Percentiles rank a stretch among this genome's conserved stretches.
These are phyloP conservation scores for Dovyalis caffra DNA, from an alignment of 345 rosid species.

Conservation along the genomic window DNA sequence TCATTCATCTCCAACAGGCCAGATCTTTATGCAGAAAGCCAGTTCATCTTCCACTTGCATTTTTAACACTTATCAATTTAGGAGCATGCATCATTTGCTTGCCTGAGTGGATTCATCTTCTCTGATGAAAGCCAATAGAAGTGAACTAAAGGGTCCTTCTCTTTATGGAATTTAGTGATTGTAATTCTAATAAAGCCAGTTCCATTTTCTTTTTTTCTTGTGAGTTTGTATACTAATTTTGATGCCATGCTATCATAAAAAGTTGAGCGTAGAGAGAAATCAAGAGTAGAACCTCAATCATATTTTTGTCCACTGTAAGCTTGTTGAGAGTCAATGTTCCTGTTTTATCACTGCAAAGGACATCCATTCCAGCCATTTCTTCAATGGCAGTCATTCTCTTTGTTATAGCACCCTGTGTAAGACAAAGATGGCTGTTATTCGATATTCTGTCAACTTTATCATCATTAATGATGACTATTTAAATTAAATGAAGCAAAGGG, in stretches of 20 bases:
- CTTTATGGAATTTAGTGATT: not conserved
- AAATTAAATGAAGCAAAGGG: not conserved
- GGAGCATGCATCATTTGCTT: too few species aligned
- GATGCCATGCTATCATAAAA: not conserved
- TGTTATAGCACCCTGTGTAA: constrained; percentile 39
- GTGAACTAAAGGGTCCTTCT: not conserved
- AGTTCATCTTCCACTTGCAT: too few species aligned
- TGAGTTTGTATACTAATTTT: not conserved
- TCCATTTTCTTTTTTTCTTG: too few species aligned
- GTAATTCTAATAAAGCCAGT: not conserved
- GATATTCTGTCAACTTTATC: not conserved
- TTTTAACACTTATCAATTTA: not conserved
- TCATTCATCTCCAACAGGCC: not conserved
- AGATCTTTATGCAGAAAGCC: not conserved
- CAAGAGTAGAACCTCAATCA: constrained; percentile 33
- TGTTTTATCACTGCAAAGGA: constrained; percentile 46
- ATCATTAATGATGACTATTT: not conserved
- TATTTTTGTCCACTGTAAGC: constrained; percentile 42
- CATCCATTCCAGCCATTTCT: constrained; percentile 51
- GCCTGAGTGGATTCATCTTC: too few species aligned
- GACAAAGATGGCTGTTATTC: not conserved
- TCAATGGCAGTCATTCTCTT: constrained; percentile 51
- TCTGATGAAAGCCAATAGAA: too few species aligned
- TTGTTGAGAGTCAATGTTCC: constrained; percentile 43
- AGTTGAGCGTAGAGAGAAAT: not conserved